These are phyloP conservation scores for Pseudopithomyces maydicus DNA, from an alignment of 2,329 filamentous ascomycete genomes.

Conservation along the genomic window DNA sequence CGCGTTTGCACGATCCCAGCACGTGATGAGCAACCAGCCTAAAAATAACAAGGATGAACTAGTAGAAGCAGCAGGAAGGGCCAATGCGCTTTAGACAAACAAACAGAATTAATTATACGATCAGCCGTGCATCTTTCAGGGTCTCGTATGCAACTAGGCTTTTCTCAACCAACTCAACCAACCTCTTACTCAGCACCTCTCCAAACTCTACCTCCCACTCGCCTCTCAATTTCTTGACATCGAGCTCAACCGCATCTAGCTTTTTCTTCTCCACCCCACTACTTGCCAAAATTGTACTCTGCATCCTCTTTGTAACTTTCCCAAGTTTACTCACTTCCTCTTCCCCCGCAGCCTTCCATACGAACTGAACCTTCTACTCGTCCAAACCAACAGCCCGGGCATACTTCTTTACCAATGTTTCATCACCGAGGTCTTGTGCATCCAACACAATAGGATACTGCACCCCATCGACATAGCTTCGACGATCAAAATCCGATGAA, in stretches of 20 bases:
- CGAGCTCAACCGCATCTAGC: conserved; percentile 6
- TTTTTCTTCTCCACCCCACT: conserved; percentile 20
- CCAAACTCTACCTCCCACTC: conserved; percentile 28
- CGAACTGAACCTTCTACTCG: conserved; percentile 7
- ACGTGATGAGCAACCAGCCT: no score
- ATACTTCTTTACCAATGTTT: conserved; percentile 18
- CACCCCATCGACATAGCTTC: conserved; percentile 1
- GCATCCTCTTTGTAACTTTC: conserved; percentile 19
- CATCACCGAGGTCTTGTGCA: conserved; percentile 18
- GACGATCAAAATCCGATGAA: background rate
- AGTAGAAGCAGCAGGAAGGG: no score
- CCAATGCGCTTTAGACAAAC: no score
- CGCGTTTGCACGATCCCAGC: no score
- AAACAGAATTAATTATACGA: background rate
- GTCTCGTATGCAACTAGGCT: conserved; percentile 23
- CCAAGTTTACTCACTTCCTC: conserved; percentile 11
- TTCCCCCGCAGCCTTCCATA: conserved; percentile 16
- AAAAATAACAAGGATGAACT: no score
- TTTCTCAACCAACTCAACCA: conserved; percentile 14
- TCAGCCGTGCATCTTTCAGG: conserved; percentile 18
- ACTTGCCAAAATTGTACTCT: conserved; percentile 23
- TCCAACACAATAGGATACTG: conserved; percentile 23
- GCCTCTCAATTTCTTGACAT: conserved; percentile 10
- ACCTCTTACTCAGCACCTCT: conserved; percentile 11
- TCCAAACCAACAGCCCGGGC: conserved; percentile 20